A percentile compares a stretch with the other conserved stretches of the same genome.
Evolutionary conservation across 305 asterid species (phyloP).

Genomic region (Fraxinus platypoda): DNA sequence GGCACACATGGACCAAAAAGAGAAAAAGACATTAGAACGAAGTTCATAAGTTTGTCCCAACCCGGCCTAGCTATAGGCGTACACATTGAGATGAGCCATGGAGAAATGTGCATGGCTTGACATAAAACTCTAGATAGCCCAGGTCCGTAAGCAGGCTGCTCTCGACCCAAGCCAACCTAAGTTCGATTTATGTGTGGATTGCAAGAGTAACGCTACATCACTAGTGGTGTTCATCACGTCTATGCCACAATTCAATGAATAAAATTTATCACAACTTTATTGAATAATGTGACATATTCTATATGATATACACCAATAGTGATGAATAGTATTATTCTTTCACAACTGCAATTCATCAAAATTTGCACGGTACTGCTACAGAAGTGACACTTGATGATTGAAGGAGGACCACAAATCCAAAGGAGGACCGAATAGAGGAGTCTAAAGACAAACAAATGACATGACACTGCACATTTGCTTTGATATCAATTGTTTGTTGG

Average conservation of each 20-base stretch:
- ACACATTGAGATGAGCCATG: background rate
- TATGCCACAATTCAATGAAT: background rate
- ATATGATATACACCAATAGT: background rate
- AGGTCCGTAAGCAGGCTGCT: background rate
- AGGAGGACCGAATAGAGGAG: background rate
- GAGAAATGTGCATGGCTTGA: background rate
- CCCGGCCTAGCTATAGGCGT: background rate
- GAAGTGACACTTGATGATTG: conserved; percentile 4
- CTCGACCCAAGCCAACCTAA: background rate
- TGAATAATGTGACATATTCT: background rate
- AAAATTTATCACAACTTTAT: background rate
- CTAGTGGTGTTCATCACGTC: background rate
- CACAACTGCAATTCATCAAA: background rate
- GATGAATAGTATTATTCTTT: background rate
- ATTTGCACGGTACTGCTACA: background rate
- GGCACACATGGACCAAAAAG: background rate
- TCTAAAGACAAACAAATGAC: background rate
- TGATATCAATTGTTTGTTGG: background rate
- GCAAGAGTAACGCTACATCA: background rate
- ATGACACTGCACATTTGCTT: conserved; percentile 1
- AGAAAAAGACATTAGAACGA: background rate
- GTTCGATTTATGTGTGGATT: background rate
- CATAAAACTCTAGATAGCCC: background rate
- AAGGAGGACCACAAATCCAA: conserved; percentile 2
- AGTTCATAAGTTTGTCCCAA: background rate